phyloP scores from a whole-genome alignment of 352 stramenopile genomes.

The Pythium rishiriense region DNA sequence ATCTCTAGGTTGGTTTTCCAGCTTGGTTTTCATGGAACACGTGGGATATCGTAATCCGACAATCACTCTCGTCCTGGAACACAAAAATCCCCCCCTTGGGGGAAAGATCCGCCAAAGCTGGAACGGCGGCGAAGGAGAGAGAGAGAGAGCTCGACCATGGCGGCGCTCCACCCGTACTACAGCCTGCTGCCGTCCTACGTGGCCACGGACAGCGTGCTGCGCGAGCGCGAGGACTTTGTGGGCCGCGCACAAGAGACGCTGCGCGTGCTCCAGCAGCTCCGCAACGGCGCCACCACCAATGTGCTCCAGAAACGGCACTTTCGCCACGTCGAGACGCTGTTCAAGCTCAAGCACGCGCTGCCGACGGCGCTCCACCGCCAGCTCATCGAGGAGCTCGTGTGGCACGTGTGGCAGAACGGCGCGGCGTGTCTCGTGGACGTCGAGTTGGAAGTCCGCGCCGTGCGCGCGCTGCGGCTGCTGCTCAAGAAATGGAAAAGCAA shows the following conservation, averaged over 20 bases:
- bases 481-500: constrained; percentile 58
- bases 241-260: constrained; percentile 52
- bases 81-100: neutral
- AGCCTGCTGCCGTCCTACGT: constrained; percentile 60
- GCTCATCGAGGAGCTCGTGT: constrained; percentile 49
- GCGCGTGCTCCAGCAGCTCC: constrained; percentile 32
- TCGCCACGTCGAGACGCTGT: constrained; percentile 53
- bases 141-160: constrained; percentile 4
- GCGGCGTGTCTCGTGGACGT: constrained; percentile 47
- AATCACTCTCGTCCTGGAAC: constrained; percentile 8
- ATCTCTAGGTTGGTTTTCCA: neutral
- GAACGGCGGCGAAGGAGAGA: constrained; percentile 2
- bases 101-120: no score
- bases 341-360: constrained; percentile 67
- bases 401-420: constrained; percentile 47
- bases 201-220: constrained; percentile 35
- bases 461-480: constrained; percentile 44
- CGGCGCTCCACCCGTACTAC: constrained; percentile 55
- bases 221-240: constrained; percentile 46
- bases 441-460: constrained; percentile 49
- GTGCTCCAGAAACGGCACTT: constrained; percentile 61
- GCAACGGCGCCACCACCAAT: constrained; percentile 1
- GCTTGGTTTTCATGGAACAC: no score
- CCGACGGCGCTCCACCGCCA: constrained; percentile 37
- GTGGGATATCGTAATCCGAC: constrained; percentile 7